Conservation (phyloP, 2,329 filamentous ascomycete species). For the Aspergillus tubingensis region DNA sequence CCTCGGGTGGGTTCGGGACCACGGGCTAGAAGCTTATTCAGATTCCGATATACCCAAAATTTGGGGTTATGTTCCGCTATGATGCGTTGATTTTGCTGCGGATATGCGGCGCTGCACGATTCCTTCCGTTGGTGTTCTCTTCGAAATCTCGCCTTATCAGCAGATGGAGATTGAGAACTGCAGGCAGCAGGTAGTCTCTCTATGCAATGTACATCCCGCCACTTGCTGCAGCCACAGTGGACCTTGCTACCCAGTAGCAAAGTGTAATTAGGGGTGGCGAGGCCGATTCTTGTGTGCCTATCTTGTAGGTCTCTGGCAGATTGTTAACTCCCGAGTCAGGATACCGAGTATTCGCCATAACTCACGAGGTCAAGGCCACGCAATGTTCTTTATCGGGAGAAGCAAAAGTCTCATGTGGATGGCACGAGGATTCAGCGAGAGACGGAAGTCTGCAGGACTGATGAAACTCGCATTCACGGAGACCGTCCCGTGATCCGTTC, state of each 20-base stretch:
- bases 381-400: neutral
- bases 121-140: neutral
- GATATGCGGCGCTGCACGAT: neutral
- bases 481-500: neutral
- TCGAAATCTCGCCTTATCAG: neutral
- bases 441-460: neutral
- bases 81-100: neutral
- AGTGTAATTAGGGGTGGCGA: neutral
- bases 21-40: neutral
- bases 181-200: neutral
- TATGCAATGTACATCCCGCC: neutral
- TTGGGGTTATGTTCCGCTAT: neutral
- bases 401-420: neutral
- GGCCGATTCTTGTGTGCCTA: neutral
- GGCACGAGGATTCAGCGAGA: neutral
- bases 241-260: neutral
- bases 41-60: neutral
- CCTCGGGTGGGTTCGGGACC: neutral
- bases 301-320: neutral
- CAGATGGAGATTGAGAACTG: neutral
- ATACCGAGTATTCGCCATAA: neutral
- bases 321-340: neutral
- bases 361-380: neutral
- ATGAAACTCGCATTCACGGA: neutral
- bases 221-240: neutral